Conservation (phyloP, 2,329 filamentous ascomycete genomes). For the Metarhizium humberi region DNA sequence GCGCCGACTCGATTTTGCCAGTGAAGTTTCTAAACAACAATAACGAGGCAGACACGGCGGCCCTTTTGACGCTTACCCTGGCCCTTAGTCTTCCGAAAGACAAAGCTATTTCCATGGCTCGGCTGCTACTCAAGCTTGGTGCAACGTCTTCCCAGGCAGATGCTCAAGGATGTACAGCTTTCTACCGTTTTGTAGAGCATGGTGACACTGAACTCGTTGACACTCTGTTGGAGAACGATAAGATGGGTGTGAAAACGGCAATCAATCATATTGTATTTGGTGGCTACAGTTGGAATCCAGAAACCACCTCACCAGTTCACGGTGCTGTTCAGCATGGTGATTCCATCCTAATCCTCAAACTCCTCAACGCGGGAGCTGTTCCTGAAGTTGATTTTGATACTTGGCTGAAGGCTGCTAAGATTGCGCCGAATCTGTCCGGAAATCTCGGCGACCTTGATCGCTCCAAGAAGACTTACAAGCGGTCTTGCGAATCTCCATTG, state of each 20-base stretch:
- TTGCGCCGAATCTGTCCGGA: conserved; percentile 28
- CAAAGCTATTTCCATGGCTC: conserved; percentile 55
- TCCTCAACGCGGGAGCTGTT: conserved; percentile 55
- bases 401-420: conserved; percentile 50
- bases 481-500: conserved; percentile 52
- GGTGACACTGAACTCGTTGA: conserved; percentile 40
- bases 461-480: conserved; percentile 39
- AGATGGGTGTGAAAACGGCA: conserved; percentile 49
- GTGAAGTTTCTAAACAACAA: conserved; percentile 51
- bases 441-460: conserved; percentile 31
- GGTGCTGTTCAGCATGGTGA: conserved; percentile 48
- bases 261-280: conserved; percentile 54
- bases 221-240: conserved; percentile 44
- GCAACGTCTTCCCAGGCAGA: conserved; percentile 69
- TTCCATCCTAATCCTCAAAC: conserved; percentile 40
- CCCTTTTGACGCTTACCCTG: conserved; percentile 63
- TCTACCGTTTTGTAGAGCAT: conserved; percentile 54
- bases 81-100: conserved; percentile 53
- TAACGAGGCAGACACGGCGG: conserved; percentile 40
- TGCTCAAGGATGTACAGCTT: conserved; percentile 49
- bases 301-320: conserved; percentile 42
- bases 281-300: conserved; percentile 21
- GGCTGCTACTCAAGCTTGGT: conserved; percentile 57
- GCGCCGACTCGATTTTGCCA: conserved; percentile 66
- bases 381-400: conserved; percentile 51